These are phyloP conservation scores for Penstemon eatonii DNA, from an alignment of 257 asterid genomes.

Conservation along the genomic window DNA sequence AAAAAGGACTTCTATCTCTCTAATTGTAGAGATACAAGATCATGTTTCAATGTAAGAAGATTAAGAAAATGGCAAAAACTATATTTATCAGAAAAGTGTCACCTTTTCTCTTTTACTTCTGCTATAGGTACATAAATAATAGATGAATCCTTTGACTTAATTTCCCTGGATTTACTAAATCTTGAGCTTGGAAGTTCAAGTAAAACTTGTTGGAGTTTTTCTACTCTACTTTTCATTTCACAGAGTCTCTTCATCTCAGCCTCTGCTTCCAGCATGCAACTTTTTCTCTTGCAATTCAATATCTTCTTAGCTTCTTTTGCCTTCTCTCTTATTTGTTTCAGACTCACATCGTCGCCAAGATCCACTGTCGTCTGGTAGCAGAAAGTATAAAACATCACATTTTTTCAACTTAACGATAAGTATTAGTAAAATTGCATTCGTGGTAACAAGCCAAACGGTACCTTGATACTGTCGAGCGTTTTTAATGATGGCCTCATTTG, in stretches of 20 bases:
- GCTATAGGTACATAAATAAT: conserved; percentile 75
- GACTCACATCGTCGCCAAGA: conserved; percentile 72
- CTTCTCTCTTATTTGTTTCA: conserved; percentile 63
- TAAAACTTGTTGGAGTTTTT: conserved; percentile 50
- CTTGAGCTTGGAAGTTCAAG: conserved; percentile 43
- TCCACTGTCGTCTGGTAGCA: conserved; percentile 50
- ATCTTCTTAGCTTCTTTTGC: conserved; percentile 63
- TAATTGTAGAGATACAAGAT: conserved; percentile 31
- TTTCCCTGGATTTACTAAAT: conserved; percentile 33
- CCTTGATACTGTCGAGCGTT: conserved; percentile 45
- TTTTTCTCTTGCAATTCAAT: conserved; percentile 36
- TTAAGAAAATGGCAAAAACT: neutral
- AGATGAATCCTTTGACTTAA: conserved; percentile 36
- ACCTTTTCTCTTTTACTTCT: conserved; percentile 69
- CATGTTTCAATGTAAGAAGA: conserved; percentile 12
- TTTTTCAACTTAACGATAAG: conserved; percentile 11
- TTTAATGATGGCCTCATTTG: conserved; percentile 35
- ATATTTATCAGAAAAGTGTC: conserved; percentile 16
- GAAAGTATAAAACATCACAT: conserved; percentile 15
- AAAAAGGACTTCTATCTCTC: conserved; percentile 30
- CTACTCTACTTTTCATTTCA: conserved; percentile 62
- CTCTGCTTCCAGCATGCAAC: conserved; percentile 46
- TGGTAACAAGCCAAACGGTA: conserved; percentile 32
- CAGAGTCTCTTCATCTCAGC: conserved; percentile 77
- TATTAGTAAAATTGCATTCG: neutral